Evolutionary conservation across 1,284 basidiomycete species (phyloP), one percentile per base, ranked within the genome.

Genomic region (Stereum hirsutum): DNA sequence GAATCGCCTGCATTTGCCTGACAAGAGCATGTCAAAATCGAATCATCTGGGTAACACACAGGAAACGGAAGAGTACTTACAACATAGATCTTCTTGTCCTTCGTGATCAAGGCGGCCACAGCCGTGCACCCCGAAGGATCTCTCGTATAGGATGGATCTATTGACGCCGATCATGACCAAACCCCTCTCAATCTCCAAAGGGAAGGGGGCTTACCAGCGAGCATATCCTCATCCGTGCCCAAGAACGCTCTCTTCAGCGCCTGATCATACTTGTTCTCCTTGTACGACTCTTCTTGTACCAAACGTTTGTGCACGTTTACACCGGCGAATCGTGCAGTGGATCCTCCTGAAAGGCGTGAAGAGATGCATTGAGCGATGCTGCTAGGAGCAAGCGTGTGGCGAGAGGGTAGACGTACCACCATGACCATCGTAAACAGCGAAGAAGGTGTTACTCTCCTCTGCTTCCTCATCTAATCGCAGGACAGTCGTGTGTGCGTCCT

Each of bases 1-100:
- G 96, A 99, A 65, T 99, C 96, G 39, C 96, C 96, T 12, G 96
- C 91, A 60, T 99, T 99, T 28, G 96, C 96, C 92, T 95, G 25
- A 32, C 15, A 28, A 20, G 26, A 20, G 44, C 17, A n/a, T 43
- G 31, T 26, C 37, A 23, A 39, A 15, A n/a, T 39, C 24, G 31
- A 5, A 25, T 12, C 21, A 19, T 15, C 24, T 25, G 1, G 33
- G n/a, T n/a, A n/a, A n/a, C 31, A 27, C 41, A 44, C 7, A 33
- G 10, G 34, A 20, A 27, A 28, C 23, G 10, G 4, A 35, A 23
- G n/a, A 20, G 24, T 15, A 24, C 77, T 47, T 72, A 93, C 81
- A 46, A 89, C 87, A 57, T 82, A 83, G 50, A 96, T 80, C 62
- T 83, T 83, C 34, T 77, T 75, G 57, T 91, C 82, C 31, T 70